phyloP scores from a whole-genome alignment of 148 eudicot genomes.

The Vaccinium myrtillus region DNA sequence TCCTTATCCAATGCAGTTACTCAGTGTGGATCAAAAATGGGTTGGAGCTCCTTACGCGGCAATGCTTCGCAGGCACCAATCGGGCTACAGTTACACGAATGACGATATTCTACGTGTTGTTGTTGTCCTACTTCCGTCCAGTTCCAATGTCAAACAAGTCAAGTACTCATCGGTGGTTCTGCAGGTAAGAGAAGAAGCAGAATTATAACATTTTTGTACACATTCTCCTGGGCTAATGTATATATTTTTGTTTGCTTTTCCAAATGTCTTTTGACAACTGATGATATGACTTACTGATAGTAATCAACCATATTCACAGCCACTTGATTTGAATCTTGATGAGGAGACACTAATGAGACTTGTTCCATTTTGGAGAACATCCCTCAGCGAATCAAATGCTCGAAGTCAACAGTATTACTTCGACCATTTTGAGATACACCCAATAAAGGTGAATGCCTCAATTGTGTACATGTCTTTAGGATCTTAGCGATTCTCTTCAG shows the following conservation, averaged over 20 bases:
- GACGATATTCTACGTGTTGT: slow-evolving; percentile 50
- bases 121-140: slow-evolving; percentile 56
- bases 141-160: slow-evolving; percentile 65
- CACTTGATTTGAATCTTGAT: slow-evolving; percentile 83
- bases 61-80: slow-evolving; percentile 77
- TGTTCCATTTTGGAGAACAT: slow-evolving; percentile 89
- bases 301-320: slow-evolving; percentile 47
- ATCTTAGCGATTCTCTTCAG: slow-evolving; percentile 5
- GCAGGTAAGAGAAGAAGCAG: slow-evolving; percentile 54
- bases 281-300: slow-evolving; percentile 6
- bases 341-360: slow-evolving; percentile 95
- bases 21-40: slow-evolving; percentile 86
- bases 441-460: slow-evolving; percentile 65
- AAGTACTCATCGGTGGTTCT: slow-evolving; percentile 75
- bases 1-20: slow-evolving; percentile 46
- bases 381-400: slow-evolving; percentile 70
- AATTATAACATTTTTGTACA: neutral
- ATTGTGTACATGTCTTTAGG: slow-evolving; percentile 9
- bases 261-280: neutral
- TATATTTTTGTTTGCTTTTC: neutral
- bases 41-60: slow-evolving; percentile 93
- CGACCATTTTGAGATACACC: slow-evolving; percentile 98
- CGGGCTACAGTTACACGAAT: slow-evolving; percentile 37
- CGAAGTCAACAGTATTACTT: slow-evolving; percentile 86
- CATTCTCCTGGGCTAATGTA: neutral